Conservation (phyloP, 2,329 filamentous ascomycete genomes). For the Xylariaceae sp. region DNA sequence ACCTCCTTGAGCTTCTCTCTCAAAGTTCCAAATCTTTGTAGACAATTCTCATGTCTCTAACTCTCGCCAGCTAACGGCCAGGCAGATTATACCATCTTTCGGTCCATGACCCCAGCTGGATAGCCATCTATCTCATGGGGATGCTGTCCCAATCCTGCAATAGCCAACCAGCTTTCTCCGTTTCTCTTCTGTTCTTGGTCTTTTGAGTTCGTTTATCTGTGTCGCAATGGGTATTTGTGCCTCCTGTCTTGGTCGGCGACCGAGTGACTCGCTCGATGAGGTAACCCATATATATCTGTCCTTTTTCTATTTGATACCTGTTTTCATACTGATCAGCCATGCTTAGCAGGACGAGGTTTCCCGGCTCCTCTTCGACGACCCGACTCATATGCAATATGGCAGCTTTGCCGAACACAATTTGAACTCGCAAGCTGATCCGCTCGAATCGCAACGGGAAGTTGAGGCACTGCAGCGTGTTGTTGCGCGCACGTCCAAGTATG, state of each 20-base stretch:
- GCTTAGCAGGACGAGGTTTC: slow-evolving; percentile 49
- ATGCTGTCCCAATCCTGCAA: slow-evolving; percentile 21
- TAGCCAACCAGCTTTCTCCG: slow-evolving; percentile 6
- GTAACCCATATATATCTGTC: no score
- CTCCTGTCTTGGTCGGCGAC: slow-evolving; percentile 52
- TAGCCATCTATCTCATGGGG: slow-evolving; percentile 17
- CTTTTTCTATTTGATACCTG: not conserved
- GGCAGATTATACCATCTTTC: slow-evolving; percentile 33
- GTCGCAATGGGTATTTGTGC: slow-evolving; percentile 53
- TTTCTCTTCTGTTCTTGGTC: not conserved
- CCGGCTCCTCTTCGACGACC: slow-evolving; percentile 56
- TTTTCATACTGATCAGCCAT: slow-evolving; percentile 9
- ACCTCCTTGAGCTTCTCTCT: slow-evolving; percentile 16
- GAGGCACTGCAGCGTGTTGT: slow-evolving; percentile 61
- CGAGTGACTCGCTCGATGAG: slow-evolving; percentile 50
- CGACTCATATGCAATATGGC: slow-evolving; percentile 54
- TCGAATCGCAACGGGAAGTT: slow-evolving; percentile 58
- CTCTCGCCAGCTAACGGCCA: slow-evolving; percentile 28
- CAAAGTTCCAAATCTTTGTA: slow-evolving; percentile 16
- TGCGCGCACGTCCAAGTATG: slow-evolving; percentile 59
- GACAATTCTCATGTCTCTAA: slow-evolving; percentile 25
- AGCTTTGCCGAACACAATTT: slow-evolving; percentile 55
- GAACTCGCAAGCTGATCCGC: slow-evolving; percentile 51
- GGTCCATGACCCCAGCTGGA: slow-evolving; percentile 25
- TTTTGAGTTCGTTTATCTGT: not conserved